A percentile compares a stretch with the other conserved stretches of the same genome.
phyloP scores from a whole-genome alignment of 1,139 yeast species.

The Kurtzmaniella quercitrusa region DNA sequence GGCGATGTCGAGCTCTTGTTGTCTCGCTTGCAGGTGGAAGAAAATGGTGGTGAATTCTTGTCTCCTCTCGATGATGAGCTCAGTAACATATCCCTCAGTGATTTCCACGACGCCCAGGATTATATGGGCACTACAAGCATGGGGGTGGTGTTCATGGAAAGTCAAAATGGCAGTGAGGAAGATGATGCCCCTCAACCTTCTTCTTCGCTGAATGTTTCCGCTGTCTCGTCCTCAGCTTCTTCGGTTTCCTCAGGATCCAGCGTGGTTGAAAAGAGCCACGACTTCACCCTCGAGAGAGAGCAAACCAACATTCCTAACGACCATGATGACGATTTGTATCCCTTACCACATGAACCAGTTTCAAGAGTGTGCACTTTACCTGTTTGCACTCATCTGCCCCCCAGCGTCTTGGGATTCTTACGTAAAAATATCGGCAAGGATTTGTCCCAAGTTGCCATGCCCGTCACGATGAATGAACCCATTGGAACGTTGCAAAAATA shows the following conservation, averaged over 20 bases:
- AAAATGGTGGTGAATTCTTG: neutral
- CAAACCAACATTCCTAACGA: slow-evolving; percentile 7
- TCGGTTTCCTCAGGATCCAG: slow-evolving; percentile 5
- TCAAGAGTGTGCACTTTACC: slow-evolving; percentile 60
- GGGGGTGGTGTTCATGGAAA: slow-evolving; percentile 34
- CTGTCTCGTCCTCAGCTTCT: neutral
- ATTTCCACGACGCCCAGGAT: slow-evolving; percentile 69
- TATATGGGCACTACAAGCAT: slow-evolving; percentile 34
- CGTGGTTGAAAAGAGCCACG: slow-evolving; percentile 4
- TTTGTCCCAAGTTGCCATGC: slow-evolving; percentile 82
- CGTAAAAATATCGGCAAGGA: slow-evolving; percentile 93
- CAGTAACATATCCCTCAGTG: slow-evolving; percentile 29
- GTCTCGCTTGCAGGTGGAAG: slow-evolving; percentile 10
- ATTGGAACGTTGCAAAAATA: slow-evolving; percentile 73
- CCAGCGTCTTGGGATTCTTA: slow-evolving; percentile 72
- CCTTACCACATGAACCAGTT: slow-evolving; percentile 54
- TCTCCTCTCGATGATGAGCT: slow-evolving; percentile 17
- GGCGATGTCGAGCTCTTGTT: slow-evolving; percentile 18
- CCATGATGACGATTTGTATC: slow-evolving; percentile 47
- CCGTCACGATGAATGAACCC: slow-evolving; percentile 92
- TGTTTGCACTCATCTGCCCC: slow-evolving; percentile 64
- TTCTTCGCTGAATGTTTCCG: neutral
- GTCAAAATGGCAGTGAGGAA: neutral
- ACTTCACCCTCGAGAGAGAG: slow-evolving; percentile 3
- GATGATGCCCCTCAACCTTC: neutral